Evolutionary conservation across 768 basidiomycete genomes (phyloP).

Genomic region (Omphalotus guepiniiformis): DNA sequence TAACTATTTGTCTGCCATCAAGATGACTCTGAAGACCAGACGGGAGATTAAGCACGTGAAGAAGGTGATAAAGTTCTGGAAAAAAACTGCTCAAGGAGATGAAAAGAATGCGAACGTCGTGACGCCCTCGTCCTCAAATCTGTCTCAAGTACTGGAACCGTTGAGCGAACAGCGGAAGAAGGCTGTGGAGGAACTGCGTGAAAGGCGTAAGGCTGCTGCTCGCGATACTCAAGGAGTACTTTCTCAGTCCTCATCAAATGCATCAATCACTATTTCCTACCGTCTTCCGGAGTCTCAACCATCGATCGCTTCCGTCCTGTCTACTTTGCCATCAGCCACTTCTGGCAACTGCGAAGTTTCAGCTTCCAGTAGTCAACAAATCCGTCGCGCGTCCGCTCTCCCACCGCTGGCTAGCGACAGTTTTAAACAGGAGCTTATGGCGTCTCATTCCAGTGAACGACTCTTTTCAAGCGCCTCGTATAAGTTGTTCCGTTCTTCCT

Average conservation of each 20-base stretch:
- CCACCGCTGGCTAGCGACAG: slow-evolving; percentile 13
- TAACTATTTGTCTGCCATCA: slow-evolving; percentile 42
- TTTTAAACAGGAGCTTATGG: slow-evolving; percentile 14
- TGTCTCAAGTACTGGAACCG: slow-evolving; percentile 32
- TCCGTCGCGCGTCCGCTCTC: slow-evolving; percentile 1
- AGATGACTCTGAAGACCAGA: slow-evolving; percentile 39
- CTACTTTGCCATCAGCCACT: not conserved
- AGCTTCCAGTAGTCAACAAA: not conserved
- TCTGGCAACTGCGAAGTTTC: not conserved
- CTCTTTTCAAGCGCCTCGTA: slow-evolving; percentile 4
- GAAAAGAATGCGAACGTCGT: slow-evolving; percentile 21
- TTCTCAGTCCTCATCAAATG: not conserved
- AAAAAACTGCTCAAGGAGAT: slow-evolving; percentile 33
- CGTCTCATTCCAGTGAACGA: slow-evolving; percentile 15
- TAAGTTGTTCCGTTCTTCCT: not conserved
- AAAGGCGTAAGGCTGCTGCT: slow-evolving; percentile 14
- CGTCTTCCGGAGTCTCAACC: slow-evolving; percentile 5
- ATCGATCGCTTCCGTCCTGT: slow-evolving; percentile 3
- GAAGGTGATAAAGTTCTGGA: slow-evolving; percentile 45
- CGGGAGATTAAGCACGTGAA: slow-evolving; percentile 39
- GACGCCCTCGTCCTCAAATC: slow-evolving; percentile 36
- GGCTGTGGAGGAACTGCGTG: slow-evolving; percentile 36
- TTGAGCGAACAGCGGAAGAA: slow-evolving; percentile 31
- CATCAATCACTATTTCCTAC: not conserved
- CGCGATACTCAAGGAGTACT: not conserved